A percentile compares a stretch with the other conserved stretches of the same genome.
Evolutionary conservation across 306 rosid genomes (phyloP).

Genomic region (Vigna reflexopilosa): DNA sequence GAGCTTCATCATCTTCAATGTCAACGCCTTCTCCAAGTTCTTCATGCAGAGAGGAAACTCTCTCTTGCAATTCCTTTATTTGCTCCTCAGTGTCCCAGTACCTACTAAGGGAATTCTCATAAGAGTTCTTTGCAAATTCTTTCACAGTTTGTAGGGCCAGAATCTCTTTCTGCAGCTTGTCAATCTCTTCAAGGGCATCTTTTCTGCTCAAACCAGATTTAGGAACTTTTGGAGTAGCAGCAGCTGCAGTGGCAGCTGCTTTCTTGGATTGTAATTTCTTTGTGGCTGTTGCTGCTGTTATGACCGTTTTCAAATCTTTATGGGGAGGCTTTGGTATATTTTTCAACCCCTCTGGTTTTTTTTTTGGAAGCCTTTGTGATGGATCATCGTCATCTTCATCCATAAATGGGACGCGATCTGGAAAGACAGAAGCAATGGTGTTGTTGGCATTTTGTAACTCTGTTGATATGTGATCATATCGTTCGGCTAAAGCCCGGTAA

Average conservation of each 20-base stretch:
- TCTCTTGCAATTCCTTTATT: constrained; percentile 76
- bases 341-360: constrained; percentile 53
- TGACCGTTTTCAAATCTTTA: constrained; percentile 58
- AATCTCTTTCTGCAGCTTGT: constrained; percentile 84
- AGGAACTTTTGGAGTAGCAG: constrained; percentile 39
- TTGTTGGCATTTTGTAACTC: constrained; percentile 97
- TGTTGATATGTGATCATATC: constrained; percentile 92
- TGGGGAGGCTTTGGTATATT: constrained; percentile 70
- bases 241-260: constrained; percentile 24
- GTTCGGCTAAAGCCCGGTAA: constrained; percentile 89
- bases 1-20: constrained; percentile 87
- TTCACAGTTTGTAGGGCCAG: constrained; percentile 85
- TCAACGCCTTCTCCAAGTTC: constrained; percentile 81
- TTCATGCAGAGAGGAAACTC: constrained; percentile 74
- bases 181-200: constrained; percentile 73
- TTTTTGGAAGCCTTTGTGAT: constrained; percentile 50
- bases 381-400: constrained; percentile 83
- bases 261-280: constrained; percentile 56
- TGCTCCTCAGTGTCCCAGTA: constrained; percentile 80
- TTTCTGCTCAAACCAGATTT: constrained; percentile 84
- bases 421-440: constrained; percentile 89
- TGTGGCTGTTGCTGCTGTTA: constrained; percentile 58
- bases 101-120: constrained; percentile 64
- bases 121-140: constrained; percentile 86
- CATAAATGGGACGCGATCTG: constrained; percentile 90